These are phyloP conservation scores for Talaromyces rugulosus DNA, from an alignment of 2,329 filamentous ascomycete genomes.

Conservation along the genomic window DNA sequence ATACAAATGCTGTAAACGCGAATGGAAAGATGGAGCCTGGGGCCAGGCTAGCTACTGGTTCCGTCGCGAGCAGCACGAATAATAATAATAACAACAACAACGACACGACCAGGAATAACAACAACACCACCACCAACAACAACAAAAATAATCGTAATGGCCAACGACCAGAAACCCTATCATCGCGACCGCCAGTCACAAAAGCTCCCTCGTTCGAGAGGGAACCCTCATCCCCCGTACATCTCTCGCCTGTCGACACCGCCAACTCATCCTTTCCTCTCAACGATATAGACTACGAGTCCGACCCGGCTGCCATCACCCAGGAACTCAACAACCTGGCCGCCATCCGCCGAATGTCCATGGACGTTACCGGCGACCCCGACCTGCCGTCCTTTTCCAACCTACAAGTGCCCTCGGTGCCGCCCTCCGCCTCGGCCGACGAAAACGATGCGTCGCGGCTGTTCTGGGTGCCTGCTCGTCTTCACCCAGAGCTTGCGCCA, in stretches of 20 bases:
- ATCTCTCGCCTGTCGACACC: constrained; percentile 51
- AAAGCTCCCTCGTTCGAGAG: constrained; percentile 29
- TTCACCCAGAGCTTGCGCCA: constrained; percentile 92
- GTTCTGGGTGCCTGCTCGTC: constrained; percentile 91
- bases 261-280: constrained; percentile 64
- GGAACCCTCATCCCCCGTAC: constrained; percentile 52
- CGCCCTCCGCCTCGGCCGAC: constrained; percentile 50
- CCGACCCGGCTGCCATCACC: constrained; percentile 80
- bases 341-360: constrained; percentile 85
- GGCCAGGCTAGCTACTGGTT: constrained; percentile 21
- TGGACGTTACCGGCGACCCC: constrained; percentile 74
- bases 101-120: constrained; percentile 23
- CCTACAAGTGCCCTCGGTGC: constrained; percentile 37
- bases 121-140: too few species aligned
- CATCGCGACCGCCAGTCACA: constrained; percentile 13
- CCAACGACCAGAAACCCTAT: constrained; percentile 14
- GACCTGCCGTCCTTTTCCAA: constrained; percentile 43
- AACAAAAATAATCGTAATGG: constrained; percentile 28
- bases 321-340: constrained; percentile 91
- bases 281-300: constrained; percentile 84
- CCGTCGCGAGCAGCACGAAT: constrained; percentile 29
- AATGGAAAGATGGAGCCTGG: constrained; percentile 15
- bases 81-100: constrained; percentile 31
- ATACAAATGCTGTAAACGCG: background rate
- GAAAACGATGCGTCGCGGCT: constrained; percentile 84